Percentiles rank a stretch among this genome's conserved stretches.
phyloP scores from a whole-genome alignment of 192 early-diverging fungal genomes.

The Coemansia sp. region DNA sequence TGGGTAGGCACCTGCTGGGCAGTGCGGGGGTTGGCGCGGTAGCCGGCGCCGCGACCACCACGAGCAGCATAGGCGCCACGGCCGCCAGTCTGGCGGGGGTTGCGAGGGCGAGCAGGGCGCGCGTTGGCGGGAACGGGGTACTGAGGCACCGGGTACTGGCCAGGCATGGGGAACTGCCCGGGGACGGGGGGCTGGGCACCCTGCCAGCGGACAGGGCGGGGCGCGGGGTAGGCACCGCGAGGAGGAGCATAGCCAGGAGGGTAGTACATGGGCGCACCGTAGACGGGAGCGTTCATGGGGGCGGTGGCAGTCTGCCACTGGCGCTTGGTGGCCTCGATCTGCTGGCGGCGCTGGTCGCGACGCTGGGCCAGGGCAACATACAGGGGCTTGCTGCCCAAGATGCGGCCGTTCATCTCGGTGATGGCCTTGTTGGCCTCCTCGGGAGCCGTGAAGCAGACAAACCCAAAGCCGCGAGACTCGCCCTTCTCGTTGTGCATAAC shows the following conservation, averaged over 20 bases:
- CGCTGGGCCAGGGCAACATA: slow-evolving; percentile 98
- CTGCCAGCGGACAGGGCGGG: slow-evolving; percentile 62
- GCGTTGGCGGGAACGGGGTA: slow-evolving; percentile 47
- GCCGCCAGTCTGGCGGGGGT: slow-evolving; percentile 52
- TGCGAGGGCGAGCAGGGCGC: slow-evolving; percentile 53
- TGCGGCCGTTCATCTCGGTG: slow-evolving; percentile 97
- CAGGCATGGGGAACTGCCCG: slow-evolving; percentile 52
- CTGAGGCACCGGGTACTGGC: slow-evolving; percentile 55
- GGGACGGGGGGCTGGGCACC: slow-evolving; percentile 49
- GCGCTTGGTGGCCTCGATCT: slow-evolving; percentile 94
- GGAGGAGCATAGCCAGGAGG: slow-evolving; percentile 57
- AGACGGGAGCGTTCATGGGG: slow-evolving; percentile 51
- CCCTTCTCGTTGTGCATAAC: slow-evolving; percentile 95
- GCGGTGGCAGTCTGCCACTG: slow-evolving; percentile 67
- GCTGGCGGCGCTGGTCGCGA: slow-evolving; percentile 93
- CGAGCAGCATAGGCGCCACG: slow-evolving; percentile 56
- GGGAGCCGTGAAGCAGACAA: slow-evolving; percentile 98
- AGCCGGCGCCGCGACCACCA: slow-evolving; percentile 51
- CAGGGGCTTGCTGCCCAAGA: slow-evolving; percentile 93
- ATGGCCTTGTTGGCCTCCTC: slow-evolving; percentile 99
- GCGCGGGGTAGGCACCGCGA: slow-evolving; percentile 59
- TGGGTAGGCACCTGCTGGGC: slow-evolving; percentile 39
- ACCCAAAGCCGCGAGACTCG: slow-evolving; percentile 92
- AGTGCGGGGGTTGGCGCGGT: slow-evolving; percentile 50
- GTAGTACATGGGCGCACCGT: slow-evolving; percentile 66